These are phyloP conservation scores for Starmerella sirachaensis DNA, from an alignment of 805 yeast genomes.

Conservation along the genomic window DNA sequence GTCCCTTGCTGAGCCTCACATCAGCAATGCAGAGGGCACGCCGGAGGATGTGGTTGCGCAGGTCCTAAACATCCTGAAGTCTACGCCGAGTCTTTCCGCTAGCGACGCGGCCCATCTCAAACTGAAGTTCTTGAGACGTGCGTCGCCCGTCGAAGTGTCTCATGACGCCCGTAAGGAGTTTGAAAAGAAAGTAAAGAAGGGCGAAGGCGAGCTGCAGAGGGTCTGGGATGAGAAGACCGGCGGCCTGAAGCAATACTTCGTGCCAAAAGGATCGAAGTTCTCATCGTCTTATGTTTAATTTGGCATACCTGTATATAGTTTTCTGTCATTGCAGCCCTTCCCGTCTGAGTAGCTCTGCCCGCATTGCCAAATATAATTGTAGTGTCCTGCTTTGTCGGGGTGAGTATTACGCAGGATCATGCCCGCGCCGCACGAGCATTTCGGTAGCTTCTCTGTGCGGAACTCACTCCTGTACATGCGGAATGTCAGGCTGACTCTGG, in stretches of 20 bases:
- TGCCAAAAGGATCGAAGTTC: constrained; percentile 25
- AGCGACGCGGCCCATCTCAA: constrained; percentile 33
- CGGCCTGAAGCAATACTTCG: constrained; percentile 37
- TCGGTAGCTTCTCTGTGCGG: constrained; percentile 29
- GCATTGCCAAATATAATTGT: constrained; percentile 56
- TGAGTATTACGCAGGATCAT: constrained; percentile 49
- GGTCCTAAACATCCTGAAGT: constrained; percentile 34
- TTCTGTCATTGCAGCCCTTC: constrained; percentile 21
- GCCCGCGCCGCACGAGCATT: constrained; percentile 34
- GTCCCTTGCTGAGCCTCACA: constrained; percentile 15
- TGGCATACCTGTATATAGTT: constrained; percentile 11
- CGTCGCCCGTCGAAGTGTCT: constrained; percentile 41
- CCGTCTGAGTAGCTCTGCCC: constrained; percentile 27
- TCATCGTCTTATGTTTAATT: constrained; percentile 20
- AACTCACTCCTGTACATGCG: constrained; percentile 40
- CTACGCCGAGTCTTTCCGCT: constrained; percentile 28
- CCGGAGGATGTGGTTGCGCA: constrained; percentile 32
- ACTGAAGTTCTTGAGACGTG: constrained; percentile 42
- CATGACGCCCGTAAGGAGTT: constrained; percentile 25
- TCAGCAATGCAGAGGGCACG: constrained; percentile 22
- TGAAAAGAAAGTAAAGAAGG: constrained; percentile 33
- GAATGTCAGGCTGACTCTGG: constrained; percentile 55
- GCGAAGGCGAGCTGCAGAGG: constrained; percentile 39
- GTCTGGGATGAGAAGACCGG: constrained; percentile 51
- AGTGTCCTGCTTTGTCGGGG: constrained; percentile 28